These are phyloP conservation scores for Datisca glomerata DNA, from an alignment of 306 rosid genomes.

Conservation along the genomic window DNA sequence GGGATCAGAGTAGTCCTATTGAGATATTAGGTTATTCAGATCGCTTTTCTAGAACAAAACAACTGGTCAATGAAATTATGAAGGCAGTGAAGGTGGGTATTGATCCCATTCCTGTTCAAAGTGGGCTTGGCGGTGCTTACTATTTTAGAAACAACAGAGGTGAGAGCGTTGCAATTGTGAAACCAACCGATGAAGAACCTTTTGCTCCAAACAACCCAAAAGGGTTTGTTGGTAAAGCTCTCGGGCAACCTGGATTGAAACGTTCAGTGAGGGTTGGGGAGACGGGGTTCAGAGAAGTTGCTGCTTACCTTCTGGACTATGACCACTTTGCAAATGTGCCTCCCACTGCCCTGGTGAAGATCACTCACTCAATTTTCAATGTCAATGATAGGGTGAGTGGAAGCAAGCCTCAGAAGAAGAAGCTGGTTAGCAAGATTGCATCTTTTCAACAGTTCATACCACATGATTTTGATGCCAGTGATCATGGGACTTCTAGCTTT, in stretches of 20 bases:
- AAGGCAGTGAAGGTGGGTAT: slow-evolving; percentile 73
- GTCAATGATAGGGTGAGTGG: slow-evolving; percentile 85
- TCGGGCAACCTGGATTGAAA: slow-evolving; percentile 92
- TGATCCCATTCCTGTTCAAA: slow-evolving; percentile 68
- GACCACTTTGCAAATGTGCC: slow-evolving; percentile 93
- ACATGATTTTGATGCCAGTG: slow-evolving; percentile 97
- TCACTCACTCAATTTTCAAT: slow-evolving; percentile 91
- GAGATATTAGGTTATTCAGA: slow-evolving; percentile 72
- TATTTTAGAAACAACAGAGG: slow-evolving; percentile 60
- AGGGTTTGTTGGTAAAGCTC: slow-evolving; percentile 90
- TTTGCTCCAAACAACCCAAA: slow-evolving; percentile 97
- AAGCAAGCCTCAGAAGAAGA: slow-evolving; percentile 43
- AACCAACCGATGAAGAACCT: slow-evolving; percentile 98
- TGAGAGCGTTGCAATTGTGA: slow-evolving; percentile 84
- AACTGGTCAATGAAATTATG: slow-evolving; percentile 44
- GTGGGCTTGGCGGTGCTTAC: slow-evolving; percentile 99
- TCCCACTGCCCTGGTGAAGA: slow-evolving; percentile 85
- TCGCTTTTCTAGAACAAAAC: slow-evolving; percentile 30
- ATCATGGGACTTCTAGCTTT: slow-evolving; percentile 93
- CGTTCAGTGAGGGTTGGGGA: slow-evolving; percentile 94
- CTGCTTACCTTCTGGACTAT: slow-evolving; percentile 79
- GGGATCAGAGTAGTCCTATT: slow-evolving; percentile 77
- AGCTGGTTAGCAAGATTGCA: slow-evolving; percentile 87
- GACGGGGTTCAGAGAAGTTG: slow-evolving; percentile 93
- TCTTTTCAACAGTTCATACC: slow-evolving; percentile 82